Evolutionary conservation across 2,329 filamentous ascomycete genomes (phyloP), one percentile per base, ranked within the genome.

Genomic region (Neoscytalidium dimidiatum): DNA sequence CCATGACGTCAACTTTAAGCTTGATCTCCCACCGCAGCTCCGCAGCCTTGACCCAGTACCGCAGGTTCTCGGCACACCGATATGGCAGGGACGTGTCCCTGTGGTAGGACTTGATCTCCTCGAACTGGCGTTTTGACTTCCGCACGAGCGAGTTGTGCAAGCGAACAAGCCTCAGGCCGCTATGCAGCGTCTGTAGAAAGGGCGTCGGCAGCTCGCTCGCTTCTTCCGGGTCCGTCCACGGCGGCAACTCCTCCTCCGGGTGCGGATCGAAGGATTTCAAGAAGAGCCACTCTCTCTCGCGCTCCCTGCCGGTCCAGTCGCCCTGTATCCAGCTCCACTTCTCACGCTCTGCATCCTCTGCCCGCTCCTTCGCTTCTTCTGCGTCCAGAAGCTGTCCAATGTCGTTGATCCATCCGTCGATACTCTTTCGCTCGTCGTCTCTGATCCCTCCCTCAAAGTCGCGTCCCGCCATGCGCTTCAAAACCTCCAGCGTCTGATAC

Each of bases 11-110:
- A 60, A 98, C 82, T 67, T 89, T 84, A 51, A 97, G 83, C 70
- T 91, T 86, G 43, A 94, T 86, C 78, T 98, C 95, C 89, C 94
- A 99, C 64, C 95, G 88, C 66, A 98, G 83, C 80, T 99, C 94
- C 7, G 94, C 93, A 1, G 94, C 95, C 81, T 99, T 99, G 78
- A 91, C 86, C 94, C 95, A 99, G 82, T 91, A 99, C 44, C 93
- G 88, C 67, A 99, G 84, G 76, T 99, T 99, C 71, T 99, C 95
- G 3, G 94, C 92, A 68, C 90, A 90, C 56, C 95, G 90, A 77
- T 99, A 99, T 0, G 95, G 95, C 79, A 98, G 98, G 66, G 88
- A 89, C 9, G 95, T 94, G 77, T 99, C 93, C n/a, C 88, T 89
- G 76, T 98, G 95, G 77, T 90, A 97, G 9, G 86, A 86, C 65